Conservation (phyloP, 129 eudicot species). For the Pulicaria dysenterica region DNA sequence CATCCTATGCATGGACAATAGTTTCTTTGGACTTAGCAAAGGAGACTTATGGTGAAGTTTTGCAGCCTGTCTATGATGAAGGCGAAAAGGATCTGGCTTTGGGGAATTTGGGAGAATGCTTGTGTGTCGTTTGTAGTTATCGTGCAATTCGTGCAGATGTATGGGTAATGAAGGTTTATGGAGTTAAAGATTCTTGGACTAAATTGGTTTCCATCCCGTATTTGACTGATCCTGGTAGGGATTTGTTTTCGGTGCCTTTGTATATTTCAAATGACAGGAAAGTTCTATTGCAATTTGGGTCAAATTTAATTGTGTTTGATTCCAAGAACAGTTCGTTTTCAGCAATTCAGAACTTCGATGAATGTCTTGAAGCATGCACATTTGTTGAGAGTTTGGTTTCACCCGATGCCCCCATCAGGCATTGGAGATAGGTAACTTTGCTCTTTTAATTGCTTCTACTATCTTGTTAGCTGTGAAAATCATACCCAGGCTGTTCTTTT, state of each 20-base stretch:
- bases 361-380: slow-evolving; percentile 41
- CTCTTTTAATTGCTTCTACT: neutral
- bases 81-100: slow-evolving; percentile 41
- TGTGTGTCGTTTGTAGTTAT: slow-evolving; percentile 51
- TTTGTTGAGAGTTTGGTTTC: slow-evolving; percentile 62
- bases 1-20: slow-evolving; percentile 38
- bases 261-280: slow-evolving; percentile 45
- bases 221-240: slow-evolving; percentile 33
- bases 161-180: slow-evolving; percentile 74
- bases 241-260: slow-evolving; percentile 39
- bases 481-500: neutral
- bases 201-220: slow-evolving; percentile 52
- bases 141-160: slow-evolving; percentile 36
- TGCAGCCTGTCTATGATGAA: slow-evolving; percentile 47
- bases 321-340: slow-evolving; percentile 24
- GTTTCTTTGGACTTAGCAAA: slow-evolving; percentile 46
- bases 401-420: slow-evolving; percentile 20
- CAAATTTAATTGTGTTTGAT: slow-evolving; percentile 40
- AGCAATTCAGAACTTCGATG: slow-evolving; percentile 33
- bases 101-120: slow-evolving; percentile 43
- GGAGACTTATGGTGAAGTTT: slow-evolving; percentile 41
- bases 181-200: slow-evolving; percentile 69
- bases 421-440: slow-evolving; percentile 34
- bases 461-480: neutral
- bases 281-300: slow-evolving; percentile 37